phyloP scores from a whole-genome alignment of 1,284 basidiomycete species.

The Heterobasidion occidentale region DNA sequence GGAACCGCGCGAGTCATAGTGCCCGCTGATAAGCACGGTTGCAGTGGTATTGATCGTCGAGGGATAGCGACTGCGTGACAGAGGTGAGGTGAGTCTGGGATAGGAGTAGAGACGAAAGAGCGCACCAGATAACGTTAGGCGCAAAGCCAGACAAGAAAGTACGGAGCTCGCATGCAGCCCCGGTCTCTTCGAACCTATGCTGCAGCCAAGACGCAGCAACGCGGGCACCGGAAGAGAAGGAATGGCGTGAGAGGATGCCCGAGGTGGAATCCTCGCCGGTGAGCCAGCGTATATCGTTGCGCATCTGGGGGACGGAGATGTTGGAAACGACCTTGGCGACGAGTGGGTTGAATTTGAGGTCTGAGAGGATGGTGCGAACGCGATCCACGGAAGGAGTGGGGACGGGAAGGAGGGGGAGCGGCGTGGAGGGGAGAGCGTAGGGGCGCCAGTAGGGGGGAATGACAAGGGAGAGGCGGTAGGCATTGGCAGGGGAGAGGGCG shows the following conservation, averaged over 20 bases:
- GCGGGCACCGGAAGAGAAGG: conserved; percentile 63
- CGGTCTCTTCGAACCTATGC: conserved; percentile 59
- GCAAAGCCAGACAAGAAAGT: conserved; percentile 66
- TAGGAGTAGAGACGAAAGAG: not conserved
- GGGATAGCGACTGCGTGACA: conserved; percentile 40
- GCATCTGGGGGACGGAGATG: conserved; percentile 56
- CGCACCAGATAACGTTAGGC: conserved; percentile 79
- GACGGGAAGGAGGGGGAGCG: conserved; percentile 44
- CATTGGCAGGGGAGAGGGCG: conserved; percentile 29
- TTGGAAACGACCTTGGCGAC: conserved; percentile 56
- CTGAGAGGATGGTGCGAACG: conserved; percentile 39
- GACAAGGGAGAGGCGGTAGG: conserved; percentile 34
- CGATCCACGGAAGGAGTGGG: conserved; percentile 38
- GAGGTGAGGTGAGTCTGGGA: no score
- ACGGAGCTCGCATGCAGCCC: conserved; percentile 63
- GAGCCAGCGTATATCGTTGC: conserved; percentile 67
- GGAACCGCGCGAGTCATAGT: conserved; percentile 83
- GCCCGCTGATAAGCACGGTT: conserved; percentile 69
- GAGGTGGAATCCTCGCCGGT: conserved; percentile 72
- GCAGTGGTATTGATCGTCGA: conserved; percentile 42
- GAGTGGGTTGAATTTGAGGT: conserved; percentile 49
- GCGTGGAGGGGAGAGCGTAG: conserved; percentile 38
- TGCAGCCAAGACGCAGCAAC: conserved; percentile 75
- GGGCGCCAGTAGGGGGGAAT: conserved; percentile 60
- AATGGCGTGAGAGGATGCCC: conserved; percentile 67